Conservation (phyloP, 2,329 filamentous ascomycete genomes). For the Trichoderma pleuroti region DNA sequence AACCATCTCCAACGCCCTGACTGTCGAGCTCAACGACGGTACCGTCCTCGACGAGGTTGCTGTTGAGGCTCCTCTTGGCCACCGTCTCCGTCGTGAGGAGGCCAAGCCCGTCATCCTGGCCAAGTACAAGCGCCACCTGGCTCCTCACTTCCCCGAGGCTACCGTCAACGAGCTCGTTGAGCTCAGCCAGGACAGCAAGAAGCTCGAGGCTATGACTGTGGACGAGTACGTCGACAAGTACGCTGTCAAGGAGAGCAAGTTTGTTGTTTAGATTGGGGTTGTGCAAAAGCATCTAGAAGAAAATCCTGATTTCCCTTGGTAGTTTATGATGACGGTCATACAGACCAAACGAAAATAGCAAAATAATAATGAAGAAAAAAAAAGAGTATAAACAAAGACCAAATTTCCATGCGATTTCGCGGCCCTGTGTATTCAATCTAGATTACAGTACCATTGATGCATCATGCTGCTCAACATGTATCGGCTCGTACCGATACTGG, state of each 20-base stretch:
- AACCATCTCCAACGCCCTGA: constrained; percentile 95
- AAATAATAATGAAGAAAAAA: background rate
- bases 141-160: constrained; percentile 72
- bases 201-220: constrained; percentile 75
- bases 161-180: constrained; percentile 80
- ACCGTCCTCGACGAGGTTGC: constrained; percentile 86
- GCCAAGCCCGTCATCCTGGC: constrained; percentile 94
- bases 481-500: background rate
- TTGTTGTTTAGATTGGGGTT: constrained; percentile 29
- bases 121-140: constrained; percentile 92
- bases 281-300: background rate
- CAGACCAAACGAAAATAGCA: background rate
- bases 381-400: background rate
- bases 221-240: constrained; percentile 94
- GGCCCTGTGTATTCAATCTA: background rate
- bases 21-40: constrained; percentile 91
- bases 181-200: constrained; percentile 70
- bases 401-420: background rate
- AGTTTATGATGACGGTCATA: background rate
- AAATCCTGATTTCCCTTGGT: background rate
- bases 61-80: constrained; percentile 91
- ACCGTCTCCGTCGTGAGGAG: constrained; percentile 87
- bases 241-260: constrained; percentile 60
- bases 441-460: background rate
- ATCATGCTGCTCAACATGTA: background rate